phyloP scores from a whole-genome alignment of 495 filamentous ascomycete species.

The Penicillium silybi region DNA sequence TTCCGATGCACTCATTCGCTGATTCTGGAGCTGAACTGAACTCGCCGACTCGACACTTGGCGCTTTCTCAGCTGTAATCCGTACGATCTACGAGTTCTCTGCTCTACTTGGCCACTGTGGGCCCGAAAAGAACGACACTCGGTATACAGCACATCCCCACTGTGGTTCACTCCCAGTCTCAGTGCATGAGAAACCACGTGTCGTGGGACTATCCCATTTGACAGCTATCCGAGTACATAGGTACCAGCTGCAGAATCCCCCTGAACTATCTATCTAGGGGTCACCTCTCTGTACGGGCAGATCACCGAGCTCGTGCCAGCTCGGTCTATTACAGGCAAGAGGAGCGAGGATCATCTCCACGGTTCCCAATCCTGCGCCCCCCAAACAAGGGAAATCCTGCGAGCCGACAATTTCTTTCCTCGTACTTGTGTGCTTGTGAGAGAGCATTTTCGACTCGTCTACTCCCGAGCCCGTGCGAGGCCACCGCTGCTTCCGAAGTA shows the following conservation, averaged over 20 bases:
- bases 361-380: neutral
- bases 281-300: slow-evolving; percentile 3
- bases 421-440: neutral
- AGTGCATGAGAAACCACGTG: neutral
- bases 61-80: neutral
- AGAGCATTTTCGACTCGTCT: slow-evolving; percentile 5
- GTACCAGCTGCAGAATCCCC: neutral
- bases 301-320: slow-evolving; percentile 1
- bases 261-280: neutral
- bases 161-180: slow-evolving; percentile 1
- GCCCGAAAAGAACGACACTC: too few species aligned
- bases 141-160: neutral
- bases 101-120: too few species aligned
- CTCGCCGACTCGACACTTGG: slow-evolving; percentile 5
- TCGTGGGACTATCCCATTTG: slow-evolving; percentile 11
- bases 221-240: too few species aligned
- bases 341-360: neutral
- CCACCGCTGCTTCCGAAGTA: neutral
- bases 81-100: neutral
- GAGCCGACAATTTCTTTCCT: neutral
- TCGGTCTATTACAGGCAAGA: neutral
- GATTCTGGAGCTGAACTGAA: slow-evolving; percentile 13
- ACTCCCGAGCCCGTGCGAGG: slow-evolving; percentile 5
- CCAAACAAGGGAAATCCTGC: neutral
- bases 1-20: slow-evolving; percentile 8